Percentiles rank a stretch among this genome's conserved stretches.
phyloP scores from a whole-genome alignment of 129 eudicot species.

The Saposhnikovia divaricata region DNA sequence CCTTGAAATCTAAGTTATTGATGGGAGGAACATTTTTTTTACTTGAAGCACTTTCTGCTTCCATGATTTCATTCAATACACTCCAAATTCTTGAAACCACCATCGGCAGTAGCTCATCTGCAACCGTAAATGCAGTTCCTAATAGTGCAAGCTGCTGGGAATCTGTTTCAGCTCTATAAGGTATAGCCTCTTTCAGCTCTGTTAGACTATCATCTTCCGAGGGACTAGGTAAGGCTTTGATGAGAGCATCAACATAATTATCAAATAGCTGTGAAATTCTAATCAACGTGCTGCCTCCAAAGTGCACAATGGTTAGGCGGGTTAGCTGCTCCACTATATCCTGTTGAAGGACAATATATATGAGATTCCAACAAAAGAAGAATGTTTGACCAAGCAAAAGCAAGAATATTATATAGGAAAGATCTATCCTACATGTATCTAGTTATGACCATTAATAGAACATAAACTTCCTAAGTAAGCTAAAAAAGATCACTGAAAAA shows the following conservation, averaged over 20 bases:
- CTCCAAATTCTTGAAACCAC: conserved; percentile 68
- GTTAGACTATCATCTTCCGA: conserved; percentile 77
- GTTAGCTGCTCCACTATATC: conserved; percentile 83
- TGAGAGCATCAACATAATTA: conserved; percentile 75
- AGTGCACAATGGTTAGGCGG: conserved; percentile 67
- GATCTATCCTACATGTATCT: not conserved
- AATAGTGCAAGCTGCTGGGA: conserved; percentile 83
- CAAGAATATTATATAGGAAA: not conserved
- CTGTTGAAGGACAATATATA: conserved; percentile 28
- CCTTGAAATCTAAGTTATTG: conserved; percentile 60
- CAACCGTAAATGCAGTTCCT: conserved; percentile 84
- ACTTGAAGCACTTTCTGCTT: conserved; percentile 32
- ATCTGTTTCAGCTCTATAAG: conserved; percentile 90
- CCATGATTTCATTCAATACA: conserved; percentile 59
- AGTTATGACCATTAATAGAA: not conserved
- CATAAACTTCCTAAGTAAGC: not conserved
- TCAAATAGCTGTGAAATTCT: conserved; percentile 74
- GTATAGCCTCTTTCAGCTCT: conserved; percentile 66
- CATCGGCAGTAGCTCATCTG: conserved; percentile 87
- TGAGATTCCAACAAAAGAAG: not conserved
- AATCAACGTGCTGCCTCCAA: conserved; percentile 71
- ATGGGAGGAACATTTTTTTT: conserved; percentile 35
- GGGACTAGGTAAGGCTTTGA: conserved; percentile 72
- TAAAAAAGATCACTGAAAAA: not conserved
- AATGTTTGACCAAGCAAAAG: not conserved